Evolutionary conservation across 2,329 filamentous ascomycete genomes (phyloP).

Genomic region (Epichloe coenophiala): DNA sequence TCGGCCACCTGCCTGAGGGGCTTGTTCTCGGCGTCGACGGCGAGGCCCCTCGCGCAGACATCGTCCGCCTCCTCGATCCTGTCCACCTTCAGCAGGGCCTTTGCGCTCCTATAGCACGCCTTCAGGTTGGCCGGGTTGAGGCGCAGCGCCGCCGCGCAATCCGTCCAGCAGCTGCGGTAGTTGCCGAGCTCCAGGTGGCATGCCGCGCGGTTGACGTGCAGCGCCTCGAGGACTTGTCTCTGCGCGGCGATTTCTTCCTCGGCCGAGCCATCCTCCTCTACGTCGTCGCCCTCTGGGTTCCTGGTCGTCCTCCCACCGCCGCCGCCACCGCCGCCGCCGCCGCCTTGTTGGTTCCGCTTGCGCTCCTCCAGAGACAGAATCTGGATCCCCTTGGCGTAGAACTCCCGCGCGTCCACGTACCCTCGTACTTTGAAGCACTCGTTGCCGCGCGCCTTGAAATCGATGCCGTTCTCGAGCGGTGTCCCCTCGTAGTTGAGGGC

Average conservation of each 20-base stretch:
- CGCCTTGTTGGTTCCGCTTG: conserved; percentile 22
- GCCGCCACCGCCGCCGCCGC: conserved; percentile 21
- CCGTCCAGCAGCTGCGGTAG: conserved; percentile 72
- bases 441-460: conserved; percentile 88
- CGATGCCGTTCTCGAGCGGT: conserved; percentile 63
- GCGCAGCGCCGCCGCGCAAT: conserved; percentile 67
- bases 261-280: conserved; percentile 22
- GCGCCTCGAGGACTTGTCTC: conserved; percentile 54
- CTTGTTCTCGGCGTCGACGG: conserved; percentile 56
- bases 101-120: conserved; percentile 75
- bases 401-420: conserved; percentile 78
- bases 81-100: conserved; percentile 65
- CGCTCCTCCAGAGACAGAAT: conserved; percentile 53
- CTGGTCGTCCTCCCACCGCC: conserved; percentile 18
- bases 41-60: conserved; percentile 59
- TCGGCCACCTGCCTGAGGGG: conserved; percentile 47
- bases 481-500: conserved; percentile 90
- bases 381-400: conserved; percentile 75
- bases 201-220: conserved; percentile 76
- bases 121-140: conserved; percentile 76
- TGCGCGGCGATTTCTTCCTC: conserved; percentile 45
- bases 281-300: conserved; percentile 17
- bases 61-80: conserved; percentile 71
- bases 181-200: conserved; percentile 84
- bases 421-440: conserved; percentile 63